Percentiles rank a stretch among this genome's conserved stretches.
Evolutionary conservation across 1,284 basidiomycete genomes (phyloP).

Genomic region (Cryptococcus sp.): DNA sequence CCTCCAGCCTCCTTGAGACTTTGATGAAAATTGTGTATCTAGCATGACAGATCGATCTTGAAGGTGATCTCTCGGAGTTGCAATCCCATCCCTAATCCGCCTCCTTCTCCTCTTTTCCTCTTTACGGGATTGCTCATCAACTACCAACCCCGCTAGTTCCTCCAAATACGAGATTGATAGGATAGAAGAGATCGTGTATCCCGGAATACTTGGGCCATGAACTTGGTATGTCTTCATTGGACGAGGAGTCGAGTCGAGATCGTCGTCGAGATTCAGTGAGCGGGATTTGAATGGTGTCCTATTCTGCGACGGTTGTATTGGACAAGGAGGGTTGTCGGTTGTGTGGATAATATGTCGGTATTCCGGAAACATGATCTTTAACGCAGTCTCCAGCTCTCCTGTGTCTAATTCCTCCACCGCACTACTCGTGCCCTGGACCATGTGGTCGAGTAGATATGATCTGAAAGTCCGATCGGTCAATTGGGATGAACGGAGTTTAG

Average conservation of each 20-base stretch:
- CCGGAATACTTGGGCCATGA: neutral
- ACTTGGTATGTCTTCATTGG: neutral
- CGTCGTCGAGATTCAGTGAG: slow-evolving; percentile 14
- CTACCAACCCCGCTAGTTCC: slow-evolving; percentile 24
- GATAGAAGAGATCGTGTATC: slow-evolving; percentile 20
- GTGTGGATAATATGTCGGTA: neutral
- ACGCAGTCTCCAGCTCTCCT: neutral
- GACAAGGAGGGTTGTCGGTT: neutral
- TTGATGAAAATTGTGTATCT: neutral
- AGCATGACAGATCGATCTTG: slow-evolving; percentile 2
- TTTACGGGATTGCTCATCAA: slow-evolving; percentile 19
- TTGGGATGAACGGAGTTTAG: slow-evolving; percentile 26
- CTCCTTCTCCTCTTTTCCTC: slow-evolving; percentile 26
- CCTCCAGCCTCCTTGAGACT: slow-evolving; percentile 11
- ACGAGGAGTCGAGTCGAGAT: neutral
- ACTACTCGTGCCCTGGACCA: slow-evolving; percentile 23
- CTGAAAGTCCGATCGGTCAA: slow-evolving; percentile 38
- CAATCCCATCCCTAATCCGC: slow-evolving; percentile 20
- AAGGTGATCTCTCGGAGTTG: slow-evolving; percentile 15
- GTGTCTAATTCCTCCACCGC: neutral
- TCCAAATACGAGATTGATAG: slow-evolving; percentile 16
- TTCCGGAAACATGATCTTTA: neutral
- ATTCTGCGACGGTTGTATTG: neutral
- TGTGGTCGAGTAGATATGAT: slow-evolving; percentile 38
- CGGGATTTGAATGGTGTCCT: neutral